Base-by-base conservation (phyloP, 768 basidiomycete genomes). In the Polyporus arcularius region DNA sequence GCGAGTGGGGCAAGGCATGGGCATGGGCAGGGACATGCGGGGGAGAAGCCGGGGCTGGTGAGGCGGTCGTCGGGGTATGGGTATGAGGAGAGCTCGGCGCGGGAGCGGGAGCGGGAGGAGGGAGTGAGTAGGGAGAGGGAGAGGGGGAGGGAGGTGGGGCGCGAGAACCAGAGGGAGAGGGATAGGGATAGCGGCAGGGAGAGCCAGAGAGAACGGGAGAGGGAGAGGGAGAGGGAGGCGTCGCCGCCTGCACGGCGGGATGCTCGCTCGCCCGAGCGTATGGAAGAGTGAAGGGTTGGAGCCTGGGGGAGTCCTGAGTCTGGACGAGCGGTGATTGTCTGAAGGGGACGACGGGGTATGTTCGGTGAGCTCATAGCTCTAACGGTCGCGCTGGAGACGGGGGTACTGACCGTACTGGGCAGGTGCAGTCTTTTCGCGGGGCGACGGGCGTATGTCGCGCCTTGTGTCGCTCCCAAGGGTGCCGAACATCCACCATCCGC, bases 241-340 rank as follows among this genome's bases (percentile, higher is more conserved):
- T 40, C 54, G 26, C 21, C 54, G 12, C 35, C 48, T n/a, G 14
- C 59, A 28, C 49, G 50, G 55, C 55, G 61, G 56, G 61, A 62
- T n/a, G 56, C 31, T 39, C 61, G 61, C 38, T 62, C 61, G 52
- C 61, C 61, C 32, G 55, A 57, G 51, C 51, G 55, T 50, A 62
- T 62, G 61, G 61, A 53, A 31, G 55, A 53, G 55, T 57, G 45
- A 48, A 48, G 28, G 4, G 1, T 6, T 11, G 43, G 45, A 4
- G 45, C n/a, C 6, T 11, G 43, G 45, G 7, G 45, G 7, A 45
- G 46, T 12, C 21, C 21, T 26, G 46, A 30, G 46, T 8, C 26
- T 35, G 35, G 46, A 14, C 46, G 18, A 48, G 21, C 28, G 42
- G 21, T 26, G 46, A 26, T 1, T 48, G 46, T 11, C 21, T 26